Evolutionary conservation across 805 yeast species (phyloP), one percentile per base, ranked within the genome.

Genomic region (Phaffomyces antillensis): DNA sequence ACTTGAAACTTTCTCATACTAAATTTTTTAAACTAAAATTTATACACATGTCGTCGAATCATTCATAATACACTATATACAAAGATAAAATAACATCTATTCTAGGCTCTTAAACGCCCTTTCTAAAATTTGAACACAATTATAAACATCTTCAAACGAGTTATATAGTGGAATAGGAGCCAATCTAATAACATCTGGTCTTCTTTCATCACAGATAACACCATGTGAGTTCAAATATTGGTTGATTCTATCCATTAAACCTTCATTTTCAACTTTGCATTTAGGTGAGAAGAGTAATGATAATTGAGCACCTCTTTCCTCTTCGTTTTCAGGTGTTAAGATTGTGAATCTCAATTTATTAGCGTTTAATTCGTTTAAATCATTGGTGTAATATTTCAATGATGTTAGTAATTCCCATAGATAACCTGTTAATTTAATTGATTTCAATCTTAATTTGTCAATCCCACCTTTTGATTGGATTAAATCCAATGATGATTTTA

Each of bases 91-190:
- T 34, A 2, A 33, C 8, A 15, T n/a, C 13, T 30, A 39, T 37
- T 39, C 36, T 20, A 42, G 12, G 15, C 36, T 34, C 18, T 39
- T 35, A 28, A 48, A 40, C 2, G 51, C 49, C 7, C 68, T 70
- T 17, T 77, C 63, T 4, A 88, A 55, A 18, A 67, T 50, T 20
- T 61, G 49, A 7, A 70, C 77, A 9, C 79, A 79, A 3, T 54
- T 44, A 32, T 56, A 66, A 13, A 85, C 79, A 49, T 90, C 95
- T 37, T 59, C 64, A 53, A 85, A 85, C 2, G 85, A 77, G 56
- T 88, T 90, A 67, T 90, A 90, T 39, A 88, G 68, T 0, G 96
- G 93, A 3, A 76, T 70, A 8, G 98, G 96, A 0, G 96, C 91
- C n/a, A 90, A 59, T 46, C 97, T 70, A 35, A 91, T 79, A n/a